Percentiles rank a stretch among this genome's conserved stretches.
Evolutionary conservation across 306 rosid species (phyloP).

Genomic region (Vigna unguiculata): DNA sequence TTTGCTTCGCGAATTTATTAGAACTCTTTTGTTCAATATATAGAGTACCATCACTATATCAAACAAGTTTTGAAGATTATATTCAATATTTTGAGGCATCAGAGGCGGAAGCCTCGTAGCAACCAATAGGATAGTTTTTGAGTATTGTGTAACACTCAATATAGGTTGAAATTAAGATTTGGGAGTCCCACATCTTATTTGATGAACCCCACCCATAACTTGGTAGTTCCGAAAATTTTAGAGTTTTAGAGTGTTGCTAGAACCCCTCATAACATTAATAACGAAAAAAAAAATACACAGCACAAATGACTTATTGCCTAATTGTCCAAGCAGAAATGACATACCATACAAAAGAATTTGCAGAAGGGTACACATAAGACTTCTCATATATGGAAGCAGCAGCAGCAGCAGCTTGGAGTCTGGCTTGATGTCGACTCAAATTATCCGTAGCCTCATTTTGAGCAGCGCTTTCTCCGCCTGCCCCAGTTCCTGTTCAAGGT

Average conservation of each 20-base stretch:
- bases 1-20: too few species aligned
- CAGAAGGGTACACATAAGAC: conserved; percentile 70
- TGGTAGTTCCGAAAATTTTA: neutral
- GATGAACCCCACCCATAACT: neutral
- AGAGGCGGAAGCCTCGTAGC: neutral
- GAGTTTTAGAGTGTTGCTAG: neutral
- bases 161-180: neutral
- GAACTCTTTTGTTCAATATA: too few species aligned
- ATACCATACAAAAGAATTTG: conserved; percentile 78
- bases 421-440: conserved; percentile 78
- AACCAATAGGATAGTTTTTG: neutral
- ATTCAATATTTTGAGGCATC: neutral
- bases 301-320: conserved; percentile 1
- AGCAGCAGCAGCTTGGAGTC: conserved; percentile 93
- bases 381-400: conserved; percentile 94
- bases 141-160: neutral
- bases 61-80: neutral
- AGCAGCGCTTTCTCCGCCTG: conserved; percentile 59
- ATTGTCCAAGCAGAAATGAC: conserved; percentile 34
- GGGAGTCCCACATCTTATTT: neutral
- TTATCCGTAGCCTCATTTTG: conserved; percentile 67
- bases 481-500: conserved; percentile 55
- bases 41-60: neutral
- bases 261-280: conserved; percentile 7
- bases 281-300: conserved; percentile 13